phyloP scores from a whole-genome alignment of 164 flowering plant genomes.

The Chimonanthus salicifolius region DNA sequence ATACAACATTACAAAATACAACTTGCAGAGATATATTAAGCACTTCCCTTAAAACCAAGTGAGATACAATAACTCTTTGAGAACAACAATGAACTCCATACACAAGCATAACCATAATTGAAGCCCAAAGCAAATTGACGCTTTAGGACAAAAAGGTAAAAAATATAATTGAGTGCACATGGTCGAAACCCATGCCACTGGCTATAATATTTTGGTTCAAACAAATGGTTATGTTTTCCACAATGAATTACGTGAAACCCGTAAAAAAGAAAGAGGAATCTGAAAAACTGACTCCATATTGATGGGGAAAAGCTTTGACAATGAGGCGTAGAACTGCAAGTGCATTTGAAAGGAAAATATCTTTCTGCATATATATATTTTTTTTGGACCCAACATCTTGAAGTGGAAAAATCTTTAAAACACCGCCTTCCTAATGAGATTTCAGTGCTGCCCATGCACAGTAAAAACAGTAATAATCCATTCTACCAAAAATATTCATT shows the following conservation, averaged over 20 bases:
- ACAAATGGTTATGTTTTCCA: not conserved
- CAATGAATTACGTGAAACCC: no score
- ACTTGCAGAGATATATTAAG: no score
- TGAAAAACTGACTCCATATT: no score
- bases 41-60: not conserved
- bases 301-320: no score
- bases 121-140: not conserved
- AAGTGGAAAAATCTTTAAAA: no score
- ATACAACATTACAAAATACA: not conserved
- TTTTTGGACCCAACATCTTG: no score
- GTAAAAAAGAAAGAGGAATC: no score
- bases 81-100: not conserved
- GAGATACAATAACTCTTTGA: not conserved
- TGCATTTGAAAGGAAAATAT: no score
- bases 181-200: not conserved
- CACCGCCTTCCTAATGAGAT: not conserved
- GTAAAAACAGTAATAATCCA: not conserved
- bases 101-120: not conserved
- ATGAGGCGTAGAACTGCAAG: no score
- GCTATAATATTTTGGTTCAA: not conserved
- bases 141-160: not conserved
- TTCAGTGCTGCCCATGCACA: not conserved
- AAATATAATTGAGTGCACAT: not conserved
- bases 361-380: no score
- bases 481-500: not conserved